Evolutionary conservation across 1,139 yeast species (phyloP).

Genomic region (Geotrichum klebahnii): DNA sequence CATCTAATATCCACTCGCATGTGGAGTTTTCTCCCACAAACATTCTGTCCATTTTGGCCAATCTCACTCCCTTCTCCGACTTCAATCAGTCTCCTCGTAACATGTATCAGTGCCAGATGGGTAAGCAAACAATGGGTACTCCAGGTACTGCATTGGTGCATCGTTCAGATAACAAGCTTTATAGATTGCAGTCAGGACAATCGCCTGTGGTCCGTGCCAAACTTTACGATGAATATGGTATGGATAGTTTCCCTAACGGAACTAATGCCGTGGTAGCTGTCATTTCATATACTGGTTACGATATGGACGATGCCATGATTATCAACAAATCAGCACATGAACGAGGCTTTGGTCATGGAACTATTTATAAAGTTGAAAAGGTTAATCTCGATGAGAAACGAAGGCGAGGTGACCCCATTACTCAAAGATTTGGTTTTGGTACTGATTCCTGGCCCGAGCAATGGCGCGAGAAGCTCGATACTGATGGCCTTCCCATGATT

Average conservation of each 20-base stretch:
- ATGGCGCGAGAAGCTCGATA: slow-evolving; percentile 84
- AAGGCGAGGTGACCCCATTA: slow-evolving; percentile 89
- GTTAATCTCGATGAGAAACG: slow-evolving; percentile 74
- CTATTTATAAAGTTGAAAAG: slow-evolving; percentile 91
- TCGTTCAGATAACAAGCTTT: slow-evolving; percentile 91
- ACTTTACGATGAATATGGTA: slow-evolving; percentile 90
- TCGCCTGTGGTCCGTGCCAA: slow-evolving; percentile 95
- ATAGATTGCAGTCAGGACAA: slow-evolving; percentile 91
- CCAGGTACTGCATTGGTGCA: slow-evolving; percentile 94
- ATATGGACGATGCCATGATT: slow-evolving; percentile 99
- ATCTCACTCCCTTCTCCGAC: slow-evolving; percentile 95
- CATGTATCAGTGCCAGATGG: slow-evolving; percentile 99
- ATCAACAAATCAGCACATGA: slow-evolving; percentile 95
- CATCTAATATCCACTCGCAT: slow-evolving; percentile 75
- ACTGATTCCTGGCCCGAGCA: slow-evolving; percentile 84
- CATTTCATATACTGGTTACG: slow-evolving; percentile 96
- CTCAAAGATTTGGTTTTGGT: slow-evolving; percentile 94
- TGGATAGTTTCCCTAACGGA: slow-evolving; percentile 98
- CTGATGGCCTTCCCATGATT: slow-evolving; percentile 87
- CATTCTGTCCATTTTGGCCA: slow-evolving; percentile 87
- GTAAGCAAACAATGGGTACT: slow-evolving; percentile 99
- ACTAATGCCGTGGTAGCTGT: slow-evolving; percentile 98
- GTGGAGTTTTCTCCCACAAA: slow-evolving; percentile 95
- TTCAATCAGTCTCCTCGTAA: slow-evolving; percentile 99
- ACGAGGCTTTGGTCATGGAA: slow-evolving; percentile 97